A percentile compares a stretch with the other conserved stretches of the same genome.
phyloP scores from a whole-genome alignment of 768 basidiomycete species.

The Boletus rubescentipes region DNA sequence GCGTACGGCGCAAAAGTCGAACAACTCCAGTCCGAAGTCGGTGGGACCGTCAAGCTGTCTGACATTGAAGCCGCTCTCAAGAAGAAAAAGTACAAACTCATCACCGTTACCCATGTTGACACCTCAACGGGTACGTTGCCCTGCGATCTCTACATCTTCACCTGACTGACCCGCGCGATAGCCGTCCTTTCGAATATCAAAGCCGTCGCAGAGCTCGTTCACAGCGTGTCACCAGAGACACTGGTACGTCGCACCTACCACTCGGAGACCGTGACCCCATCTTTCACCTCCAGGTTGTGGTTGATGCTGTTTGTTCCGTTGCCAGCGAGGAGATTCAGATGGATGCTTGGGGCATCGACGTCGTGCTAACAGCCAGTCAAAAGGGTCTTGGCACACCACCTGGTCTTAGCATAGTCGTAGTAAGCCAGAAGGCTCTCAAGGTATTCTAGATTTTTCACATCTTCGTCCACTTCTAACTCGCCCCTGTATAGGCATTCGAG shows the following conservation, averaged over 20 bases:
- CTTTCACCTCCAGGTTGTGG: constrained; percentile 50
- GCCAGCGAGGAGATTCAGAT: constrained; percentile 94
- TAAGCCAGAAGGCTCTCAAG: constrained; percentile 75
- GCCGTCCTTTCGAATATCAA: constrained; percentile 87
- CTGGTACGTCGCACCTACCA: constrained; percentile 46
- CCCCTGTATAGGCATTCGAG: constrained; percentile 7
- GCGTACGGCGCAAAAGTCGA: constrained; percentile 89
- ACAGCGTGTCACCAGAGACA: constrained; percentile 78
- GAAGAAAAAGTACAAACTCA: constrained; percentile 79
- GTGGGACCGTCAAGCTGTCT: constrained; percentile 61
- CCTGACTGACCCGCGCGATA: constrained; percentile 18
- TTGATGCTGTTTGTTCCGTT: constrained; percentile 96
- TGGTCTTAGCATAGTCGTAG: constrained; percentile 84
- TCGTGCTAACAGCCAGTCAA: constrained; percentile 83
- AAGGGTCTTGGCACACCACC: constrained; percentile 95
- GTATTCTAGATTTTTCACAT: constrained; percentile 29
- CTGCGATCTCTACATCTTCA: neutral
- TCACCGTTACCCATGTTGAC: constrained; percentile 96
- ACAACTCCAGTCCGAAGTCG: constrained; percentile 80
- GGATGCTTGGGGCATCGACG: constrained; percentile 92
- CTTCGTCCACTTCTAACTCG: neutral
- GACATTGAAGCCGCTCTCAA: constrained; percentile 69
- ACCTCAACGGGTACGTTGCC: constrained; percentile 66
- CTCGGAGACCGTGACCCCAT: neutral
- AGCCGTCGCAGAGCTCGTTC: constrained; percentile 70